Evolutionary conservation across 305 asterid genomes (phyloP), one percentile per base, ranked within the genome.

Genomic region (Petunia hybrid): DNA sequence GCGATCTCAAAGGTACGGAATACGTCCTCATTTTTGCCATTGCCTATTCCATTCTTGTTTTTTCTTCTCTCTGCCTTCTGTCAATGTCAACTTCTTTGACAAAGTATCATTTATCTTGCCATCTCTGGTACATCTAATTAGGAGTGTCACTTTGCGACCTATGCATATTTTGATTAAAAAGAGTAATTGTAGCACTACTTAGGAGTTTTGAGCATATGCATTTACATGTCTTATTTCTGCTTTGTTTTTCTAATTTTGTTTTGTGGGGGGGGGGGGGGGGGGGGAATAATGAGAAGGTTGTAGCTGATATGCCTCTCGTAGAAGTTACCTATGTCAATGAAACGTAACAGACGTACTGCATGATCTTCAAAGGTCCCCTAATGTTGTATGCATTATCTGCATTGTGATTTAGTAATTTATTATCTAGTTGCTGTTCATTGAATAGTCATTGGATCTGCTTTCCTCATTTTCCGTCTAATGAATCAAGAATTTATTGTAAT

Each of bases 1-100:
- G 91, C 93, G 69, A 93, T 96, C 78, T 93, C 98, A 69, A 96
- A 96, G 99, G 99, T 94, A 70, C 85, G 78, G 79, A 83, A 77
- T 77, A 51, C 74, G 38, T 14, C 38, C 38, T 80, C 80, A 79
- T 69, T 67, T 76, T 79, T 57, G 63, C 70, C 75, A 64, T 82
- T 82, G 67, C 81, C 39, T 74, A 51, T n/a, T 82, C 79, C 83
- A 68, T 81, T 83, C 82, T 78, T 85, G 56, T 65, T 55, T 38
- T 69, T 36, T 51, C 64, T 55, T 65, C 68, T 63, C 78, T 73
- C n/a, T 12, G 14, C 77, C 61, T 71, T 31, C 77, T 71, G 77
- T 31, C 42, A 36, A 10, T 71, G 10, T 71, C 41, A 46, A 31
- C 59, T 71, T 61, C 22, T 48, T 57, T 22, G 46, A 70, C 42